Percentiles rank a stretch among this genome's conserved stretches.
These are phyloP conservation scores for Cyclotella choctawhatcheeana DNA, from an alignment of 108 stramenopile species.

Conservation along the genomic window DNA sequence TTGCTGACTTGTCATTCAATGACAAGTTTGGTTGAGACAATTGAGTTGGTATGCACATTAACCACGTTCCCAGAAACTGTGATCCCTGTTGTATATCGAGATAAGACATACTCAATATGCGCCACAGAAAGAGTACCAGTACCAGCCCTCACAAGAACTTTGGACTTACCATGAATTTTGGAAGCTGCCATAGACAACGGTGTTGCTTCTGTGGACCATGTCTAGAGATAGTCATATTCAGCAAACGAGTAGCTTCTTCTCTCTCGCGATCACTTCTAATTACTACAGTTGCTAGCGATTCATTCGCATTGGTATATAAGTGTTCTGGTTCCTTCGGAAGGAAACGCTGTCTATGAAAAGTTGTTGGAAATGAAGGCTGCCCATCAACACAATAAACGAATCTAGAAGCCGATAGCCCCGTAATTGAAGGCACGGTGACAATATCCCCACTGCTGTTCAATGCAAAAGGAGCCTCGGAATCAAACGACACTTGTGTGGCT, in stretches of 20 bases:
- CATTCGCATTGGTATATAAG: constrained; percentile 59
- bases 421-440: constrained; percentile 67
- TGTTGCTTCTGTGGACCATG: constrained; percentile 77
- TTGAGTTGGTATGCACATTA: constrained; percentile 78
- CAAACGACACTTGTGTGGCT: constrained; percentile 39
- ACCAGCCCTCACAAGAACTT: background rate
- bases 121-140: background rate
- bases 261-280: constrained; percentile 77
- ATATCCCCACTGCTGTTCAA: constrained; percentile 70
- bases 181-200: constrained; percentile 85
- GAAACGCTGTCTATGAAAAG: constrained; percentile 58
- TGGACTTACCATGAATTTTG: constrained; percentile 75
- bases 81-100: constrained; percentile 54
- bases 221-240: constrained; percentile 63
- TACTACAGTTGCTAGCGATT: constrained; percentile 65
- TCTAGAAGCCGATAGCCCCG: constrained; percentile 45
- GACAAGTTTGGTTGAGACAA: constrained; percentile 64
- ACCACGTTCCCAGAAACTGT: constrained; percentile 80
- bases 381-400: constrained; percentile 83
- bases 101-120: constrained; percentile 4
- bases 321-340: constrained; percentile 75
- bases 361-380: constrained; percentile 84
- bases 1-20: constrained; percentile 67
- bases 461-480: constrained; percentile 24
- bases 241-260: constrained; percentile 71